Evolutionary conservation across 2,329 filamentous ascomycete genomes (phyloP), one percentile per base, ranked within the genome.

Genomic region (Biscogniauxia sp.): DNA sequence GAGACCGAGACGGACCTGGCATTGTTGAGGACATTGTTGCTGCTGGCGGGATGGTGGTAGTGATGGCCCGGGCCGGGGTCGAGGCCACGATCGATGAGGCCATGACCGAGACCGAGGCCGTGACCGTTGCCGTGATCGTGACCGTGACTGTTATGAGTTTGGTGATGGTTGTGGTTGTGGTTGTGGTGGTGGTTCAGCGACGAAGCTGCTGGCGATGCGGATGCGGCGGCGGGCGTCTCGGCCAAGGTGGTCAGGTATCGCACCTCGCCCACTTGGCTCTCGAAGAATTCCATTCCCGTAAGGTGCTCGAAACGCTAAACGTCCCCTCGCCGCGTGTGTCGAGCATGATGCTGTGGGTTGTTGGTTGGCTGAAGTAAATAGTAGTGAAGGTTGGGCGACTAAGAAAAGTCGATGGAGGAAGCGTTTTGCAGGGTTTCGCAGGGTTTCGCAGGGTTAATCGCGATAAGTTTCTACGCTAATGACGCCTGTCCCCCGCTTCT

Each of bases 211-310:
- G 55, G 45, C 20, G 66, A 62, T 37, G 61, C 61, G n/a, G 67
- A 65, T 52, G 61, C 58, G 5, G 66, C 55, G 5, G 57, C 51
- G 32, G 69, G 55, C n/a, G 68, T 62, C 28, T 66, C 68, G 59
- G 67, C 64, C 25, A 73, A 62, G 55, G 61, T 69, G 55, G 71
- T 71, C 60, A 74, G 64, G 64, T 72, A 73, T 64, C 70, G 68
- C 64, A 74, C 70, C 68, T 74, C 73, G 66, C 71, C 71, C 32
- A 74, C 72, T 64, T 74, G 73, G 57, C 67, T 74, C 63, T 74
- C 72, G 66, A 74, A 71, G 63, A 72, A 72, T 61, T 73, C 71
- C 71, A 73, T 73, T 54, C 59, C 66, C 28, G 28, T 32, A 32
- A 32, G 9, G 7, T 32, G 9, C 28, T 45, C 37, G 37, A 45